Evolutionary conservation across 176 grass and related monocot genomes (phyloP).

Genomic region (Oropetium thomaeum): DNA sequence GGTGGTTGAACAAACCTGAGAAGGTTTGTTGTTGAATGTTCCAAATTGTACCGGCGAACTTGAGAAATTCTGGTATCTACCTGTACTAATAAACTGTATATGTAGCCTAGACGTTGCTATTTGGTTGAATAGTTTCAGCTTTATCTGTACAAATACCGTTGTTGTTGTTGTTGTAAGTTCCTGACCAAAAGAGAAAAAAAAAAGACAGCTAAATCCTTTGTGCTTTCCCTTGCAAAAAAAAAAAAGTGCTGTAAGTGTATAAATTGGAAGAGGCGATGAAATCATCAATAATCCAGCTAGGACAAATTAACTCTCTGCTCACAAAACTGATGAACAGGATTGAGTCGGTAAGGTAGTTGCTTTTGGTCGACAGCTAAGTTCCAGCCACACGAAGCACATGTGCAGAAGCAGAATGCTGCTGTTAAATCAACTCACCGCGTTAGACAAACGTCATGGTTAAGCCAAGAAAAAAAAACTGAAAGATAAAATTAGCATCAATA

Average conservation of each 20-base stretch:
- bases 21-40: not conserved
- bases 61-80: not conserved
- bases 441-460: not conserved
- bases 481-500: not conserved
- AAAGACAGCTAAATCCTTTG: too few relatives aligned
- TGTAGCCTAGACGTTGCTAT: not conserved
- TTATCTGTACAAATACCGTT: too few relatives aligned
- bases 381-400: not conserved
- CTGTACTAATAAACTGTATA: not conserved
- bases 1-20: constrained; percentile 10
- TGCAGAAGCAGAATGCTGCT: not conserved
- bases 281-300: not conserved
- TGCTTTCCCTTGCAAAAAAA: too few relatives aligned
- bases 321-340: not conserved
- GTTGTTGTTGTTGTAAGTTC: too few relatives aligned
- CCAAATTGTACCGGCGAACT: not conserved
- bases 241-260: too few relatives aligned
- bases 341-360: not conserved
- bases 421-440: too few relatives aligned
- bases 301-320: not conserved
- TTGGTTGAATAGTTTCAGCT: too few relatives aligned
- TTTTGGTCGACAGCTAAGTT: not conserved
- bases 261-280: too few relatives aligned
- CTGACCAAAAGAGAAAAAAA: too few relatives aligned
- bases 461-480: not conserved